Percentiles rank a stretch among this genome's conserved stretches.
These are phyloP conservation scores for Lepidopterella palustris DNA, from an alignment of 495 filamentous ascomycete genomes.

Conservation along the genomic window DNA sequence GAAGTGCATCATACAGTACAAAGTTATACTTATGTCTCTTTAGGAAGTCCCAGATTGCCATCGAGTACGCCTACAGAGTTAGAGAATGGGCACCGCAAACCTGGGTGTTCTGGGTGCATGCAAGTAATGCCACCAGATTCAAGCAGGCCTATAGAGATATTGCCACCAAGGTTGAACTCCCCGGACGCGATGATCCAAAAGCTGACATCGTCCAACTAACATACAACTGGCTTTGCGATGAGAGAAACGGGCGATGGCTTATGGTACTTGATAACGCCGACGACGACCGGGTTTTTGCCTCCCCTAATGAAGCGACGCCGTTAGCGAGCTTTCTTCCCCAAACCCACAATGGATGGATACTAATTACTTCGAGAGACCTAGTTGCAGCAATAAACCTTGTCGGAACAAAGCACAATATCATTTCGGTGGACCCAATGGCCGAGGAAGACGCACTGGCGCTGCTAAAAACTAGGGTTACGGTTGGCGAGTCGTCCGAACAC, in stretches of 20 bases:
- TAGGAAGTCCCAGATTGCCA: slow-evolving; percentile 51
- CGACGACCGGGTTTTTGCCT: neutral
- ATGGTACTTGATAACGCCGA: neutral
- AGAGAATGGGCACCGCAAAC: slow-evolving; percentile 21
- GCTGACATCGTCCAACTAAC: neutral
- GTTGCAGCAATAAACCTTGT: neutral
- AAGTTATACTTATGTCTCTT: neutral
- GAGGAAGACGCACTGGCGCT: slow-evolving; percentile 17
- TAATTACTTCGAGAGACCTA: neutral
- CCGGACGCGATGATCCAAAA: neutral
- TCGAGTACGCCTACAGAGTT: slow-evolving; percentile 43
- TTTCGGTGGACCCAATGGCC: slow-evolving; percentile 13
- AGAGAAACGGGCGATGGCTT: neutral
- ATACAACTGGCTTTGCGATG: neutral
- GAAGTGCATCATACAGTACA: neutral
- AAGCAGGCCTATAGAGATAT: slow-evolving; percentile 20
- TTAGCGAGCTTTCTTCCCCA: neutral
- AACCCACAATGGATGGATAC: neutral
- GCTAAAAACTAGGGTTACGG: slow-evolving; percentile 11
- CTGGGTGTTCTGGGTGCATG: slow-evolving; percentile 30
- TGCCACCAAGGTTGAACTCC: slow-evolving; percentile 13
- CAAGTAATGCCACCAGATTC: slow-evolving; percentile 25
- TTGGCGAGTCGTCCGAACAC: neutral
- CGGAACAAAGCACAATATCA: neutral
- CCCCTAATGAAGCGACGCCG: neutral